Percentiles rank a stretch among this genome's conserved stretches.
Evolutionary conservation across 345 rosid species (phyloP).

Genomic region (Eucalyptus lansdowneana): DNA sequence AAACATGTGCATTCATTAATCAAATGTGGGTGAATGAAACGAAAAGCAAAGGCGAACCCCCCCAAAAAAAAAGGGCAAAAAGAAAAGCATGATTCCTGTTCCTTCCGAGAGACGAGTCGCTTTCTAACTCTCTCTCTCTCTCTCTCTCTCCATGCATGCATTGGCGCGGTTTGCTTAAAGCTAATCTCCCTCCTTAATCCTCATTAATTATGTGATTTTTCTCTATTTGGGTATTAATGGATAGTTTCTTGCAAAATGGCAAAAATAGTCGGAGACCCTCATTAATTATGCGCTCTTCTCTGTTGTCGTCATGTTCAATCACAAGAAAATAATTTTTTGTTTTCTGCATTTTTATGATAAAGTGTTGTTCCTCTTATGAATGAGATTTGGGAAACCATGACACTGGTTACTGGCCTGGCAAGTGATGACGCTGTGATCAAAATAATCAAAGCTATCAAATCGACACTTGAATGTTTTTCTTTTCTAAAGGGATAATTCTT

Average conservation of each 20-base stretch:
- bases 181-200: background rate
- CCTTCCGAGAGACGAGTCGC: slow-evolving; percentile 16
- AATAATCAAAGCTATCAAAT: background rate
- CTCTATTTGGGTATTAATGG: background rate
- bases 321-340: background rate
- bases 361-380: background rate
- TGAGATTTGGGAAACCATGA: background rate
- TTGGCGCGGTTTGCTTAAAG: background rate
- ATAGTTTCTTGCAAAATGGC: background rate
- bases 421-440: background rate
- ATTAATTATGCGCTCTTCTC: background rate
- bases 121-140: background rate
- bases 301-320: background rate
- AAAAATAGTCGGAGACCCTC: background rate
- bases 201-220: background rate
- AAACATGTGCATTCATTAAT: slow-evolving; percentile 46
- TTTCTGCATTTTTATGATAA: background rate
- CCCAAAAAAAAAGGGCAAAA: background rate
- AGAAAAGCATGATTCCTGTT: slow-evolving; percentile 45
- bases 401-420: background rate
- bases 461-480: background rate
- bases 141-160: background rate
- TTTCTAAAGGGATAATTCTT: background rate
- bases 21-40: slow-evolving; percentile 11
- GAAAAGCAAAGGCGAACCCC: slow-evolving; percentile 18